phyloP scores from a whole-genome alignment of 176 grass and related monocot species.

The Poa annua region DNA sequence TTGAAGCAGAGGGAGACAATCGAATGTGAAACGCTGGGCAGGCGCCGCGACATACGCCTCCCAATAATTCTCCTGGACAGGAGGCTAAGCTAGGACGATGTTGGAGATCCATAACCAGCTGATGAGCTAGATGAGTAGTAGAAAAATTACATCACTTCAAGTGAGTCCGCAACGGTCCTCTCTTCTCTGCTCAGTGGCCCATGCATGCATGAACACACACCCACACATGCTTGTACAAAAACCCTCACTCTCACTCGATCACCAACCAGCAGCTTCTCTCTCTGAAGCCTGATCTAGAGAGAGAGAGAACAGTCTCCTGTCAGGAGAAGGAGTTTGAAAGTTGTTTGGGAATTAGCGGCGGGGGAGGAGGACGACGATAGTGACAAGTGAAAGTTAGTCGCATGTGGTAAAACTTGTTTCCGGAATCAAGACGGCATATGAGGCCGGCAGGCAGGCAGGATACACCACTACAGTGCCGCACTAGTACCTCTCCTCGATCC shows the following conservation, averaged over 20 bases:
- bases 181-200: constrained; percentile 29
- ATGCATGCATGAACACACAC: background rate
- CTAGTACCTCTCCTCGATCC: constrained; percentile 37
- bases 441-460: constrained; percentile 14
- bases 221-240: background rate
- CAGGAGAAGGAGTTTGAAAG: constrained; percentile 45
- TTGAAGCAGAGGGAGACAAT: constrained; percentile 24
- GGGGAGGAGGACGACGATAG: constrained; percentile 24
- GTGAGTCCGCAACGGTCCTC: constrained; percentile 29
- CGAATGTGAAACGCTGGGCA: constrained; percentile 27
- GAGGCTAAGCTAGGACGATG: constrained; percentile 3
- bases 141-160: background rate
- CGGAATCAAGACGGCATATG: constrained; percentile 19
- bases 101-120: background rate
- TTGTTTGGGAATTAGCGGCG: constrained; percentile 18
- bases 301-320: constrained; percentile 31
- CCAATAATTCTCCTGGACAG: constrained; percentile 33
- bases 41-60: constrained; percentile 9
- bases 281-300: constrained; percentile 26
- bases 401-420: constrained; percentile 37
- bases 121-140: background rate
- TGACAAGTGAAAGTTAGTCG: constrained; percentile 55
- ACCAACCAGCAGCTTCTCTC: background rate
- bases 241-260: background rate
- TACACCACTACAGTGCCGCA: constrained; percentile 17